Conservation (phyloP, 352 stramenopile species). For the Phytopythium kandeliae region DNA sequence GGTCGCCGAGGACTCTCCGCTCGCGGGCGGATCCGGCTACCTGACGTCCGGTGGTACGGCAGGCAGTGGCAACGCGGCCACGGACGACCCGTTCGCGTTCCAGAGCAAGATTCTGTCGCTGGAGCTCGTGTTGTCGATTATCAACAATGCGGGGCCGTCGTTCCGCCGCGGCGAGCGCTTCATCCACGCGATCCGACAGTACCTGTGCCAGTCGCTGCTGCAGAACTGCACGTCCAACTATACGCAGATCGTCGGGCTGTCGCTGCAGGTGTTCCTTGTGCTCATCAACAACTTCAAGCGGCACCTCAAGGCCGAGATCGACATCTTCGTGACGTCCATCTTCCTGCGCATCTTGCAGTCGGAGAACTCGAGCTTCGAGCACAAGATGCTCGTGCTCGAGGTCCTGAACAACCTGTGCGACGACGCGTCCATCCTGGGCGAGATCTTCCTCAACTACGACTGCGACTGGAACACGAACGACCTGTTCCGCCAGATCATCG, state of each 20-base stretch:
- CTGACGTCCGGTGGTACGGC: not conserved
- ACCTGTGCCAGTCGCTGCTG: slow-evolving; percentile 96
- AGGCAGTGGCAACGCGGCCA: slow-evolving; percentile 19
- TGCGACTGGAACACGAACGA: slow-evolving; percentile 97
- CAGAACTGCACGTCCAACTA: slow-evolving; percentile 98
- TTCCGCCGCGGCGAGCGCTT: slow-evolving; percentile 96
- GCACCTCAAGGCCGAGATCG: slow-evolving; percentile 97
- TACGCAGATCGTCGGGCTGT: slow-evolving; percentile 95
- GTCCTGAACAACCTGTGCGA: slow-evolving; percentile 94
- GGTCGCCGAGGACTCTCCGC: slow-evolving; percentile 86
- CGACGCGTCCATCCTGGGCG: slow-evolving; percentile 92
- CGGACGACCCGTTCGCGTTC: slow-evolving; percentile 91
- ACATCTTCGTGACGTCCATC: slow-evolving; percentile 99
- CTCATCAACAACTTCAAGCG: slow-evolving; percentile 93
- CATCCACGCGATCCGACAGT: slow-evolving; percentile 95
- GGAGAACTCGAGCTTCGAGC: slow-evolving; percentile 96
- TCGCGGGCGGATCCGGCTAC: slow-evolving; percentile 13
- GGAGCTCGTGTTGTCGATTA: slow-evolving; percentile 95
- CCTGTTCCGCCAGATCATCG: slow-evolving; percentile 98
- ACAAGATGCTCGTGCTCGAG: slow-evolving; percentile 98
- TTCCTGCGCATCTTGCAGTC: slow-evolving; percentile 97
- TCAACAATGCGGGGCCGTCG: slow-evolving; percentile 94
- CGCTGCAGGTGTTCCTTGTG: slow-evolving; percentile 97
- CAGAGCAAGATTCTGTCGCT: slow-evolving; percentile 97
- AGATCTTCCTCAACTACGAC: slow-evolving; percentile 99